Base-by-base conservation (phyloP, 2,329 filamentous ascomycete genomes). In the Ophiocordyceps camponoti-saundersi region DNA sequence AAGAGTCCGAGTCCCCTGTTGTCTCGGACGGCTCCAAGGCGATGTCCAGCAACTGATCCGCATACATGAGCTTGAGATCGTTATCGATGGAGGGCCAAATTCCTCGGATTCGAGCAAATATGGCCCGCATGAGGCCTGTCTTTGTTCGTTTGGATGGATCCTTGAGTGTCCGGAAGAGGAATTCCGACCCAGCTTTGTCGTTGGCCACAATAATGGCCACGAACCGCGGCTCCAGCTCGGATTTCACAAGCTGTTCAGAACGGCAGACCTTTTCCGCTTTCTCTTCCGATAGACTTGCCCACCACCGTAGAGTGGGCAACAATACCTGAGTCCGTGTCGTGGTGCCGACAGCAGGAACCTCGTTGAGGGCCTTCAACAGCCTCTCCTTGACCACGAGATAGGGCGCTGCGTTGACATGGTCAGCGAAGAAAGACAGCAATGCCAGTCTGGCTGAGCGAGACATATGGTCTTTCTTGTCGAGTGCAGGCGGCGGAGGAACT, bases 31-130 rank as follows among this genome's bases (percentile, higher is more conserved):
- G 59, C 47, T 66, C 66, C 46, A 82, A 72, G 1, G 76, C 73
- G 40, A 82, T 63, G 34, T 78, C 71, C 13, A 89, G 66, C 56
- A 89, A 68, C 50, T 71, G 71, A 50, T 77, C 70, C 6, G 81
- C 80, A 20, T 79, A 69, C 11, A 72, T 65, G 18, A 73, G 68
- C 55, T 76, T 79, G 20, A 72, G 65, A 13, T 81, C 75, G 6
- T 72, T 68, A 58, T 84, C 87, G 67, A 89, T 74, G 0, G 70
- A 72, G 3, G 76, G 60, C 87, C 88, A 95, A 50, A 90, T 74
- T 49, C 75, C 70, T 48, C 74, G 72, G 21, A 95, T 68, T 36
- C 82, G 79, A 41, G 71, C 66, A 57, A 93, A 90, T 22, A 81
- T 74, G 30, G 78, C 73, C 21, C 68, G 66, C 16, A 81, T 65